These are phyloP conservation scores for Blastobotrys niveus DNA, from an alignment of 1,139 yeast species.

Conservation along the genomic window DNA sequence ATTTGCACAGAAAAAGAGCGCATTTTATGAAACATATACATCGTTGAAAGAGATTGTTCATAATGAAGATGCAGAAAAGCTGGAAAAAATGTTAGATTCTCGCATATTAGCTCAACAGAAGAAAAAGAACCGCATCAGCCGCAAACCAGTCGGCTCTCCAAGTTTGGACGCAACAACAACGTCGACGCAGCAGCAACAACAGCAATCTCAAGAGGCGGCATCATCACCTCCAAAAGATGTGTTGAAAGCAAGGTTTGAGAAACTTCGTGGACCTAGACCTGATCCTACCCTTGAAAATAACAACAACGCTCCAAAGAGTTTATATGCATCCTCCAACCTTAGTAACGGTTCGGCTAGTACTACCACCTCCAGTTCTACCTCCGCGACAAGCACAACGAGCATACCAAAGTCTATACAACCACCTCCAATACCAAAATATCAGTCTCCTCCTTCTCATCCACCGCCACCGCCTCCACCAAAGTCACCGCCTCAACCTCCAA, in stretches of 20 bases:
- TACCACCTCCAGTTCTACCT: too few relatives aligned
- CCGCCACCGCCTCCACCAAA: conserved; percentile 14
- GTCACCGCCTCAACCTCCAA: conserved; percentile 14
- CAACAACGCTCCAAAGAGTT: background rate
- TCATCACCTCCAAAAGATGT: too few relatives aligned
- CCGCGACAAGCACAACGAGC: too few relatives aligned
- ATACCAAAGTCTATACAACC: background rate
- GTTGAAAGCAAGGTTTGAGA: conserved; percentile 22
- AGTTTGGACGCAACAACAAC: too few relatives aligned
- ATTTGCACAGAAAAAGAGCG: conserved; percentile 19
- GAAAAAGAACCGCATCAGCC: conserved; percentile 6
- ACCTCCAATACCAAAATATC: background rate
- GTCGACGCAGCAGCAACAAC: too few relatives aligned
- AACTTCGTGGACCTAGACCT: conserved; percentile 23
- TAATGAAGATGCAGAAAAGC: conserved; percentile 16
- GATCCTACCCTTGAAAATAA: conserved; percentile 9
- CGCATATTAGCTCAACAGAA: background rate
- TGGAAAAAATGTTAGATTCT: conserved; percentile 16
- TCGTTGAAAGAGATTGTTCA: conserved; percentile 20
- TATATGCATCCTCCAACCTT: conserved; percentile 1
- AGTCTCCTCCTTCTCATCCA: background rate
- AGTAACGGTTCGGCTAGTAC: too few relatives aligned
- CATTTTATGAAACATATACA: conserved; percentile 23
- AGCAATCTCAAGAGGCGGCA: too few relatives aligned
- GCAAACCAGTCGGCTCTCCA: conserved; percentile 18